A percentile compares a stretch with the other conserved stretches of the same genome.
Conservation (phyloP, 2,329 filamentous ascomycete species). For the Alternaria atra region DNA sequence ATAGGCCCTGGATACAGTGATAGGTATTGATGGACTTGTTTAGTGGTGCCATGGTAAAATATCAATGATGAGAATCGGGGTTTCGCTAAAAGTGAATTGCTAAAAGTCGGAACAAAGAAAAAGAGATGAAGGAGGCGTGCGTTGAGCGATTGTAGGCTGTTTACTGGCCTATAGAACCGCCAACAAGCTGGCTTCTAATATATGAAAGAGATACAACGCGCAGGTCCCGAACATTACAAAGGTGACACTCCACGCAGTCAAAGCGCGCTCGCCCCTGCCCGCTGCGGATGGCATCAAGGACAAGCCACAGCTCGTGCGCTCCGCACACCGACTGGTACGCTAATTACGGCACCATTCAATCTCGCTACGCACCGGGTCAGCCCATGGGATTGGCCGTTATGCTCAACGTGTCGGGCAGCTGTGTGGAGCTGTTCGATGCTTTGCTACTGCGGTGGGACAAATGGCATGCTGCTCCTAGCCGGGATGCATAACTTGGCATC, state of each 20-base stretch:
- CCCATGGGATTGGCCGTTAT: constrained; percentile 15
- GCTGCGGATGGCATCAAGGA: constrained; percentile 28
- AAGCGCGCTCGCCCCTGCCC: constrained; percentile 20
- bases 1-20: constrained; percentile 41
- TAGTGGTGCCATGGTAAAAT: constrained; percentile 35
- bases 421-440: constrained; percentile 20
- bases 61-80: constrained; percentile 14
- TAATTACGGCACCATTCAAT: constrained; percentile 27
- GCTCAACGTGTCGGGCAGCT: constrained; percentile 16
- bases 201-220: constrained; percentile 28
- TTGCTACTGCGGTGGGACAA: constrained; percentile 16
- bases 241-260: constrained; percentile 14
- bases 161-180: constrained; percentile 11
- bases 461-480: constrained; percentile 5
- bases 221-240: constrained; percentile 22
- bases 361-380: constrained; percentile 24
- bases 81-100: constrained; percentile 14
- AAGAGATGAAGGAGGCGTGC: not conserved
- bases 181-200: constrained; percentile 23
- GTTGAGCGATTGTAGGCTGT: constrained; percentile 16
- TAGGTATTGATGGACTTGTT: constrained; percentile 43
- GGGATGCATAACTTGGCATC: constrained; percentile 14
- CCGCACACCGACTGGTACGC: constrained; percentile 26
- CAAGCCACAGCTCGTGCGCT: constrained; percentile 25
- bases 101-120: constrained; percentile 20